Evolutionary conservation across 495 filamentous ascomycete species (phyloP), one percentile per base, ranked within the genome.

Genomic region (Staphylotrichum tortipilum): DNA sequence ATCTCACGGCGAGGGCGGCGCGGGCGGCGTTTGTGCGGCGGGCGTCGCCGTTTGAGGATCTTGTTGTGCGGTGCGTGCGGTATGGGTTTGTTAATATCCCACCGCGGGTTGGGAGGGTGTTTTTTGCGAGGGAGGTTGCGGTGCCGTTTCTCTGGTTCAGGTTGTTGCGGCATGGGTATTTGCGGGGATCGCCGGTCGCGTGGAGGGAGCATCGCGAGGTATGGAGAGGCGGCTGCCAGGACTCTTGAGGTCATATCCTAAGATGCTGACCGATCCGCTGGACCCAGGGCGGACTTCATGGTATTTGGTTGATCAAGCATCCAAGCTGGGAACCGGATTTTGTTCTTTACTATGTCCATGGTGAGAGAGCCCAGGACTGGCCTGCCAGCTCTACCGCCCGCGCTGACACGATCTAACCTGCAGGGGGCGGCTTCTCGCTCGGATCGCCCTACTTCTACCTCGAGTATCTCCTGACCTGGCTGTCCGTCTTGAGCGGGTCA

Each of bases 381-480:
- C 11, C 28, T 9, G 3, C 12, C 15, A 33, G 37, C 43, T 22
- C 39, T 42, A n/a, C 28, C 7, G 3, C 12, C 15, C 37, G 37
- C 43, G 26, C 39, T 42, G 24, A 42, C 23, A 17, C 39, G 3
- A 15, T n/a, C n/a, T n/a, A n/a, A n/a, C n/a, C 8, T 26, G 1
- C 28, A 82, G 80, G 82, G 17, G 86, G 86, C 17, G 86, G 86
- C 2, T 89, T 89, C 56, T 76, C 78, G 2, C 84, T 90, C 82
- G 86, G 86, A 26, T 85, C 83, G 12, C 61, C 72, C 22, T 84
- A 85, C 64, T 90, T 90, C 63, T 90, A 90, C 61, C 76, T 89
- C 18, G 86, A 90, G 62, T 89, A 89, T 54, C 70, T 90, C 15
- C 58, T 86, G 30, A 75, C 80, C 22, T 86, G 79, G 80, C 56